Evolutionary conservation across 2,329 filamentous ascomycete genomes (phyloP), one percentile per base, ranked within the genome.

Genomic region (Colletotrichum tanaceti): DNA sequence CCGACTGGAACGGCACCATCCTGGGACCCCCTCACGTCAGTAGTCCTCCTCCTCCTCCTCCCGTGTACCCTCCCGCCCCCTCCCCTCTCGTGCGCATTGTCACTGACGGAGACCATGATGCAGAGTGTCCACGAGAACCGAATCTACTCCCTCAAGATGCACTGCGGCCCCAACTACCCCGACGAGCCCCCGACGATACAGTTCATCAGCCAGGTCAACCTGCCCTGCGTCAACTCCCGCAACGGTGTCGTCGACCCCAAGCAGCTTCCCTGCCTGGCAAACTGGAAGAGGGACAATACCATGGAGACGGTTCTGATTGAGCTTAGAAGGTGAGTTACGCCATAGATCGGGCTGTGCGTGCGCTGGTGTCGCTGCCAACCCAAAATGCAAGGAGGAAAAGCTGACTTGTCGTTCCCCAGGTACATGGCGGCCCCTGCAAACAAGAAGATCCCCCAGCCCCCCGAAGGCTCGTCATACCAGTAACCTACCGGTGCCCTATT

Each of bases 1-100:
- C 92, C 72, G 94, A 98, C 85, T 99, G 96, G 96, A 97, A 97
- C 77, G 96, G 95, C 76, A 99, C 96, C 18, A 98, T 99, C 73
- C 90, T 98, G 58, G 96, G 96, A 1, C 96, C 96, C 74, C 95
- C 96, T 79, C 94, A 98, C 80, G 96, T 98, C 86, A 77, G 92
- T 83, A 41, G 20, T 20, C 13, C 24, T 18, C 18, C 38, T 6
- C 16, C 32, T 13, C 18, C 38, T 6, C 16, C 32, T 13, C 44
- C 46, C 11, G 9, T 18, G 2, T 24, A 14, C 62, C 43, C 24
- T n/a, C n/a, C n/a, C n/a, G n/a, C n/a, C n/a, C n/a, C 55, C 24
- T 22, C 54, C 49, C 39, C 24, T n/a, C 13, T 35, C 55, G 18
- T 35, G 54, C 44, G 41, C 55, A 55, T 28, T 13, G 14, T 4